phyloP scores from a whole-genome alignment of 176 grass and related monocot species.

The Elymus sibiricus region DNA sequence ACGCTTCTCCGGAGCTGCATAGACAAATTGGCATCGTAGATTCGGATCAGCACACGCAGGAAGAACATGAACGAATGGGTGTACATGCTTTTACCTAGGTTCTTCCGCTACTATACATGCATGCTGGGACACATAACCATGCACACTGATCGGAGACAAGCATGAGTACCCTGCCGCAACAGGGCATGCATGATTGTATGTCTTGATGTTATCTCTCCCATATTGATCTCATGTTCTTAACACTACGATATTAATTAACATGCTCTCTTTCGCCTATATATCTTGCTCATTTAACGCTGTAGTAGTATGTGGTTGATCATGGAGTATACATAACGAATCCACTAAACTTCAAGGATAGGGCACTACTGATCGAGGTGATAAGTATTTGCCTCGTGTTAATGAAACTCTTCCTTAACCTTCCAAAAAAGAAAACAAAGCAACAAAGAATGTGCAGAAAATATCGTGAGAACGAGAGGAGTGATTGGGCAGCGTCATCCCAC shows the following conservation, averaged over 20 bases:
- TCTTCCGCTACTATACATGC: slow-evolving; percentile 5
- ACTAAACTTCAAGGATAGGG: background rate
- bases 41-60: background rate
- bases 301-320: background rate
- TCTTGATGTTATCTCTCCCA: background rate
- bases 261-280: background rate
- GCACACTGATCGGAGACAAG: slow-evolving; percentile 12
- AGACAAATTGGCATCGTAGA: slow-evolving; percentile 8
- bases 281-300: background rate
- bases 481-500: background rate
- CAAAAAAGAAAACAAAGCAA: background rate
- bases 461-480: background rate
- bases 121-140: slow-evolving; percentile 1
- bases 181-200: slow-evolving; percentile 42
- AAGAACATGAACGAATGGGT: slow-evolving; percentile 41
- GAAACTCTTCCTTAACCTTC: background rate
- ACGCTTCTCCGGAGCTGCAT: slow-evolving; percentile 96
- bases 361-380: background rate
- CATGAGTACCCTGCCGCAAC: background rate
- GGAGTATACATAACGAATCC: background rate
- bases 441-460: slow-evolving; percentile 1
- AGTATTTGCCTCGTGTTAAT: background rate
- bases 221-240: background rate
- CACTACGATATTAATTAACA: background rate
- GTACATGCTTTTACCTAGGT: slow-evolving; percentile 22